Percentiles rank a stretch among this genome's conserved stretches.
phyloP scores from a whole-genome alignment of 192 early-diverging fungal species.

The Helicostylum pulchrum region DNA sequence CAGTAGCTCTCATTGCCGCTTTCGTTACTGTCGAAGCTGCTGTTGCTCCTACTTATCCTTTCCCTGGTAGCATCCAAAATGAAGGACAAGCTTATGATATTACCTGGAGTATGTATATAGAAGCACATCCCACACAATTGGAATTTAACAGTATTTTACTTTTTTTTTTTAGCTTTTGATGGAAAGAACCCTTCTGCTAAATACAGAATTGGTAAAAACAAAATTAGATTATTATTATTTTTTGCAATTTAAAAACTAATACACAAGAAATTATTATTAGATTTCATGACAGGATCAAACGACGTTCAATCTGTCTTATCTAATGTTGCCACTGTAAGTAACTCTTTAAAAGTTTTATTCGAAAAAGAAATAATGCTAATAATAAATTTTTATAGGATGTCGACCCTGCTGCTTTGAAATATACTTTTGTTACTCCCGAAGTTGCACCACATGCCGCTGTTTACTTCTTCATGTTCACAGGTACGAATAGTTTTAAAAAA shows the following conservation, averaged over 20 bases:
- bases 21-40: conserved; percentile 15
- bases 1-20: conserved; percentile 17
- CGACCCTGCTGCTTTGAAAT: conserved; percentile 14
- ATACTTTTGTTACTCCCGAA: conserved; percentile 22
- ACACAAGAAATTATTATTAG: conserved; percentile 12
- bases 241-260: not conserved
- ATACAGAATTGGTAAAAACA: conserved; percentile 13
- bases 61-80: conserved; percentile 25
- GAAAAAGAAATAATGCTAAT: too few species aligned
- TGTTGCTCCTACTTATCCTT: conserved; percentile 28
- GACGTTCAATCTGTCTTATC: conserved; percentile 20
- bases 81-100: conserved; percentile 21
- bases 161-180: conserved; percentile 6
- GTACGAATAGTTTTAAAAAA: conserved; percentile 13
- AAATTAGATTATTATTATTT: too few species aligned
- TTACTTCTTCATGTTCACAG: conserved; percentile 42
- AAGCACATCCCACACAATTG: too few species aligned
- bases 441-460: conserved; percentile 31
- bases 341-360: too few species aligned
- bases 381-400: conserved; percentile 9
- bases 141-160: too few species aligned
- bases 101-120: conserved; percentile 26
- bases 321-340: conserved; percentile 35
- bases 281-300: conserved; percentile 46
- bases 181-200: conserved; percentile 1